Evolutionary conservation across 192 early-diverging fungal genomes (phyloP).

Genomic region (Entomortierella chlamydospora): DNA sequence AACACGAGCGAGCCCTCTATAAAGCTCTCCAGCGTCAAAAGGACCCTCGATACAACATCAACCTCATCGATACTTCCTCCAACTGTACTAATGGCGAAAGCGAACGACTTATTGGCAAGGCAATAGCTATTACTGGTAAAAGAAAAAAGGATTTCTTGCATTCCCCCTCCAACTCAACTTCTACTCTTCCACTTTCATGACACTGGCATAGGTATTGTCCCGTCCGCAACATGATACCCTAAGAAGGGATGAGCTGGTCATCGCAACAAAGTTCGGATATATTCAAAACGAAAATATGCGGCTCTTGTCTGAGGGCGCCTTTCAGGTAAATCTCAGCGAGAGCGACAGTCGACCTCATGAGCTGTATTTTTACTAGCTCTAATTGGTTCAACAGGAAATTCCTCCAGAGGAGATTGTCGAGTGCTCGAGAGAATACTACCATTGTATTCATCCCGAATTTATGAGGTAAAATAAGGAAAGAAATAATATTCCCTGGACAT

Average conservation of each 20-base stretch:
- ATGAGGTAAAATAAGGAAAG: slow-evolving; percentile 29
- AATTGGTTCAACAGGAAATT: no score
- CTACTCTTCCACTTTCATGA: no score
- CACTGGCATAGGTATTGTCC: slow-evolving; percentile 15
- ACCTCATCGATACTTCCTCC: slow-evolving; percentile 52
- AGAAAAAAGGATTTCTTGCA: background rate
- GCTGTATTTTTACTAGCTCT: background rate
- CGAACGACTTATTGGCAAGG: slow-evolving; percentile 53
- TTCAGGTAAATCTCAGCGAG: slow-evolving; percentile 15
- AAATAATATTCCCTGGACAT: no score
- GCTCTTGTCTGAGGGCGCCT: slow-evolving; percentile 40
- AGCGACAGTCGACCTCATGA: background rate
- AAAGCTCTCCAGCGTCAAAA: slow-evolving; percentile 42
- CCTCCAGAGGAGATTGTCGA: slow-evolving; percentile 52
- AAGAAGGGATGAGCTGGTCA: slow-evolving; percentile 28
- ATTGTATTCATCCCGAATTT: slow-evolving; percentile 57
- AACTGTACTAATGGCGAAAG: slow-evolving; percentile 52
- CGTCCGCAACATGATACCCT: slow-evolving; percentile 39
- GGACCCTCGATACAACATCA: slow-evolving; percentile 44
- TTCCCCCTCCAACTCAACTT: no score
- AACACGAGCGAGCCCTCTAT: slow-evolving; percentile 46
- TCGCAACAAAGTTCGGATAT: slow-evolving; percentile 54
- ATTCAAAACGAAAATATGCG: slow-evolving; percentile 54
- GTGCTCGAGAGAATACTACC: slow-evolving; percentile 44
- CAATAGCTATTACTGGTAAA: background rate